Evolutionary conservation across 805 yeast genomes (phyloP).

Genomic region (Candida wancherniae): DNA sequence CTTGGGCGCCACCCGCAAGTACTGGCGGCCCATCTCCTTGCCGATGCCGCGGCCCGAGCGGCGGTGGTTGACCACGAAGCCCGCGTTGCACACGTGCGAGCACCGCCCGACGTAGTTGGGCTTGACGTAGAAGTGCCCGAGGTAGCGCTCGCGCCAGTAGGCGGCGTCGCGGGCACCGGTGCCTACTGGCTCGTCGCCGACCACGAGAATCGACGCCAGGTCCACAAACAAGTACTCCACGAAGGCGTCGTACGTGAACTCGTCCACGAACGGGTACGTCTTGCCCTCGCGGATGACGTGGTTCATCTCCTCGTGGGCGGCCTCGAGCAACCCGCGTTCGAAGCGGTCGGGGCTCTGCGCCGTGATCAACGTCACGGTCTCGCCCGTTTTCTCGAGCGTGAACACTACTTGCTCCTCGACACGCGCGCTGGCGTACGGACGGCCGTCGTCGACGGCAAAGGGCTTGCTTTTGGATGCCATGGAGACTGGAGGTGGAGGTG

Average conservation of each 20-base stretch:
- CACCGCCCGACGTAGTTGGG: slow-evolving; percentile 86
- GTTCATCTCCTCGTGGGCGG: slow-evolving; percentile 52
- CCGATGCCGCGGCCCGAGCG: slow-evolving; percentile 71
- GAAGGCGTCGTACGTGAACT: slow-evolving; percentile 46
- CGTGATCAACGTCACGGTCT: slow-evolving; percentile 57
- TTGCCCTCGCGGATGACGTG: slow-evolving; percentile 63
- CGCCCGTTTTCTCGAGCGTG: slow-evolving; percentile 37
- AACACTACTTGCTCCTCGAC: slow-evolving; percentile 38
- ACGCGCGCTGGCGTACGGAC: background rate
- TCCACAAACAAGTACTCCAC: slow-evolving; percentile 61
- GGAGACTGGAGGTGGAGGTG: background rate
- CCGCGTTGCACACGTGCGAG: slow-evolving; percentile 84
- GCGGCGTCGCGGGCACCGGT: too few species aligned
- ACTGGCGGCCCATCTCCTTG: slow-evolving; percentile 58
- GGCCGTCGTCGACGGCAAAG: slow-evolving; percentile 19
- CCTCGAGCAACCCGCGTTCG: slow-evolving; percentile 47
- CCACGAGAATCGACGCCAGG: slow-evolving; percentile 60
- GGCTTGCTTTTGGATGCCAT: slow-evolving; percentile 15
- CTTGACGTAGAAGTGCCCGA: slow-evolving; percentile 77
- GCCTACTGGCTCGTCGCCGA: slow-evolving; percentile 35
- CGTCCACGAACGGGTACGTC: slow-evolving; percentile 63
- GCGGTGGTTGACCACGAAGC: slow-evolving; percentile 62
- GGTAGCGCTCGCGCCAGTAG: slow-evolving; percentile 42
- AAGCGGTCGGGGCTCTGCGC: slow-evolving; percentile 44
- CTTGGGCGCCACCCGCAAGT: slow-evolving; percentile 66